These are phyloP conservation scores for Gamarada debralockiae DNA, from an alignment of 495 filamentous ascomycete species.

Conservation along the genomic window DNA sequence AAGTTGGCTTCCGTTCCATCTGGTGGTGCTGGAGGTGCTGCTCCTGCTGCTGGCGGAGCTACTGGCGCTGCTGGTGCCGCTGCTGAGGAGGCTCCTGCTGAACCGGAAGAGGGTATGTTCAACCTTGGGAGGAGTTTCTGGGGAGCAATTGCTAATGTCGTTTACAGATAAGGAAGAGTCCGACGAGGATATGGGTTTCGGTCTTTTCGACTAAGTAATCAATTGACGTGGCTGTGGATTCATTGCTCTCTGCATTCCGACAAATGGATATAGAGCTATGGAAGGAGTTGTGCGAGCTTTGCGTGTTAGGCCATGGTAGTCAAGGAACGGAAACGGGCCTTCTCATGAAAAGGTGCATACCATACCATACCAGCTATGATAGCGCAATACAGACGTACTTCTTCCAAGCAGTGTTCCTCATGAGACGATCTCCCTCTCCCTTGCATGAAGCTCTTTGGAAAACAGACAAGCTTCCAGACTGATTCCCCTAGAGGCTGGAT, in stretches of 20 bases:
- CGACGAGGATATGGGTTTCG: slow-evolving; percentile 99
- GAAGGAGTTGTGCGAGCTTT: slow-evolving; percentile 24
- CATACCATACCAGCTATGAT: slow-evolving; percentile 19
- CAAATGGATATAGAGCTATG: slow-evolving; percentile 13
- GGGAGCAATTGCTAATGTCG: slow-evolving; percentile 29
- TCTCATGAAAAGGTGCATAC: slow-evolving; percentile 18
- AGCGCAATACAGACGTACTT: slow-evolving; percentile 25
- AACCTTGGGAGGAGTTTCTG: neutral
- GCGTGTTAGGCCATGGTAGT: slow-evolving; percentile 20
- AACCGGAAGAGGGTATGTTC: slow-evolving; percentile 55
- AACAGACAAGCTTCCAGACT: no score
- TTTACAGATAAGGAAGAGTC: slow-evolving; percentile 71
- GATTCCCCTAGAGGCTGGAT: no score
- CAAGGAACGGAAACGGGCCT: slow-evolving; percentile 12
- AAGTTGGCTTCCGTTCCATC: slow-evolving; percentile 99
- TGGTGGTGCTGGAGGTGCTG: slow-evolving; percentile 72
- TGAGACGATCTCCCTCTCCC: no score
- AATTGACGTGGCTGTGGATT: slow-evolving; percentile 8
- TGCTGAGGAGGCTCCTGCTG: slow-evolving; percentile 67
- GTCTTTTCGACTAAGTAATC: slow-evolving; percentile 88
- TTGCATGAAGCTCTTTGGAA: no score
- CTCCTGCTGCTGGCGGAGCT: slow-evolving; percentile 57
- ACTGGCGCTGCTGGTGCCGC: slow-evolving; percentile 65
- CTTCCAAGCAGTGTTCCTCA: slow-evolving; percentile 11
- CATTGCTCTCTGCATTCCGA: slow-evolving; percentile 6